phyloP scores from a whole-genome alignment of 495 filamentous ascomycete genomes.

The Penicillium antarcticum region DNA sequence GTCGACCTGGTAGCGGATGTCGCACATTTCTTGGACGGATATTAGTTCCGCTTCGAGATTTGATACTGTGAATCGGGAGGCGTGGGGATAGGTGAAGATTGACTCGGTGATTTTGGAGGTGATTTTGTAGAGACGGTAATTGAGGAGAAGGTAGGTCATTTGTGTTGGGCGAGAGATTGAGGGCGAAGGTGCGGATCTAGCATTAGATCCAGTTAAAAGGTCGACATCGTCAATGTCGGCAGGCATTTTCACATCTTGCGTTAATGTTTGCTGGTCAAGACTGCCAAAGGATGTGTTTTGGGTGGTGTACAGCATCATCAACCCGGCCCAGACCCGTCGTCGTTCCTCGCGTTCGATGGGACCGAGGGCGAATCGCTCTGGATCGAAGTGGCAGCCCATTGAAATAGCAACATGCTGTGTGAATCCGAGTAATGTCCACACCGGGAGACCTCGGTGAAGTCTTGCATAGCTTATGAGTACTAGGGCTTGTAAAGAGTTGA shows the following conservation, averaged over 20 bases:
- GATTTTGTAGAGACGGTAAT: conserved; percentile 39
- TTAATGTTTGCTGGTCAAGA: conserved; percentile 21
- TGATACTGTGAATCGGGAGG: conserved; percentile 20
- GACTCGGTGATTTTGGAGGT: conserved; percentile 40
- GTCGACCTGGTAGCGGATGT: conserved; percentile 34
- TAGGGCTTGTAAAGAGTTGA: conserved; percentile 45
- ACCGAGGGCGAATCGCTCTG: conserved; percentile 37
- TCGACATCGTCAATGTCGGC: conserved; percentile 44
- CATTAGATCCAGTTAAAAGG: conserved; percentile 28
- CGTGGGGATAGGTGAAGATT: conserved; percentile 32
- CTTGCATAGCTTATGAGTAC: conserved; percentile 44
- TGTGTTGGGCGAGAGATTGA: conserved; percentile 36
- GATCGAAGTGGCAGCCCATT: conserved; percentile 48
- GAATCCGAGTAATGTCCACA: conserved; percentile 42
- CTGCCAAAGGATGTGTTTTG: conserved; percentile 40
- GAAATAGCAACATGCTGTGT: conserved; percentile 47
- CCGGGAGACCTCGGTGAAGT: conserved; percentile 36
- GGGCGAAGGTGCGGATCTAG: conserved; percentile 15
- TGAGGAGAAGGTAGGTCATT: conserved; percentile 47
- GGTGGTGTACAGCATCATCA: conserved; percentile 42
- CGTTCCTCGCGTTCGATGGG: conserved; percentile 46
- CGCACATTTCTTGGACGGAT: conserved; percentile 34
- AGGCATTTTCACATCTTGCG: conserved; percentile 38
- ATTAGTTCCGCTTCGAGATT: conserved; percentile 40
- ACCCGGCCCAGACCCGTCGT: conserved; percentile 43